These are phyloP conservation scores for Leccinellum albellum DNA, from an alignment of 768 basidiomycete genomes.

Conservation along the genomic window DNA sequence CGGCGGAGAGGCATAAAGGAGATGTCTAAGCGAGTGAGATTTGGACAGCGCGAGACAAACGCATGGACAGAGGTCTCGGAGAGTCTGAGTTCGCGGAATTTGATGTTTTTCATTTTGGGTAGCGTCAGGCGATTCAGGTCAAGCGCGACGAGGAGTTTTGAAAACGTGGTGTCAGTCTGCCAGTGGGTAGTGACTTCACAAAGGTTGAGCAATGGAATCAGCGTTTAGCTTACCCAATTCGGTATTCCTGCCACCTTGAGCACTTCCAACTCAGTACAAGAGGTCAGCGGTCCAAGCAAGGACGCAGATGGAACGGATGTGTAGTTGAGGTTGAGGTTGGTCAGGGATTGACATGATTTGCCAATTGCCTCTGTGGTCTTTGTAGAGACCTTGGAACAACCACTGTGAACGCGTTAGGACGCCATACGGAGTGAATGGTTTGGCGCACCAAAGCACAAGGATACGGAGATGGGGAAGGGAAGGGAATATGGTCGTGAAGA, in stretches of 20 bases:
- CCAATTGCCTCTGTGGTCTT: slow-evolving; percentile 45
- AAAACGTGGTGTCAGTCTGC: too few relatives aligned
- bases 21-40: too few relatives aligned
- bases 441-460: too few relatives aligned
- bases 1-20: too few relatives aligned
- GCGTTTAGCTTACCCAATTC: slow-evolving; percentile 47
- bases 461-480: slow-evolving; percentile 43
- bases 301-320: slow-evolving; percentile 51
- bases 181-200: too few relatives aligned
- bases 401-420: slow-evolving; percentile 37
- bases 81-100: too few relatives aligned
- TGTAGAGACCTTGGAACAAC: slow-evolving; percentile 53
- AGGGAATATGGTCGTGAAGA: slow-evolving; percentile 48
- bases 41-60: too few relatives aligned
- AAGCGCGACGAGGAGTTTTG: too few relatives aligned
- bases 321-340: slow-evolving; percentile 54
- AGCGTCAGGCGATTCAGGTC: too few relatives aligned
- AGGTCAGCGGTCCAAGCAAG: slow-evolving; percentile 39
- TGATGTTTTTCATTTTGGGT: too few relatives aligned
- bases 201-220: neutral
- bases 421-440: slow-evolving; percentile 36
- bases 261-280: slow-evolving; percentile 41
- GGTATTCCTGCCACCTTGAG: too few relatives aligned
- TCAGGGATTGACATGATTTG: slow-evolving; percentile 40
- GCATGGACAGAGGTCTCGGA: too few relatives aligned